Percentiles rank a stretch among this genome's conserved stretches.
phyloP scores from a whole-genome alignment of 306 rosid species.

The Potentilla sterilis region DNA sequence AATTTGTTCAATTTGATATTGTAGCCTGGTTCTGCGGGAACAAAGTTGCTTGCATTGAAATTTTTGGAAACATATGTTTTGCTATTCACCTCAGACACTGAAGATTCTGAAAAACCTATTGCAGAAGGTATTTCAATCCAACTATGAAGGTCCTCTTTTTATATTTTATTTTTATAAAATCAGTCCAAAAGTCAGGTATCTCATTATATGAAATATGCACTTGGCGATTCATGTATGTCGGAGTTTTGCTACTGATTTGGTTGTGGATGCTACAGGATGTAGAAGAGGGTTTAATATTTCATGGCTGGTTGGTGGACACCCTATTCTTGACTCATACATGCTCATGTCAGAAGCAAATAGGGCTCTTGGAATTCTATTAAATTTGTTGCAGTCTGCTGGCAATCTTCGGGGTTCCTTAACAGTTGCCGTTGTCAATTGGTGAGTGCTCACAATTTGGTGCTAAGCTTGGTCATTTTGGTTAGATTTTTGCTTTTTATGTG shows the following conservation, averaged over 20 bases:
- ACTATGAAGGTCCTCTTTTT: slow-evolving; percentile 9
- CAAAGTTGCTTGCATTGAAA: slow-evolving; percentile 79
- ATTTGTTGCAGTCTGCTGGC: slow-evolving; percentile 64
- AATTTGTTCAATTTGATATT: slow-evolving; percentile 45
- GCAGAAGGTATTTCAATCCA: slow-evolving; percentile 64
- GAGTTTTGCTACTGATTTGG: slow-evolving; percentile 27
- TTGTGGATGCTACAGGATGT: slow-evolving; percentile 42
- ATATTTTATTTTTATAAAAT: not conserved
- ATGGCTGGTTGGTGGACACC: slow-evolving; percentile 79
- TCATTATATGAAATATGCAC: not conserved
- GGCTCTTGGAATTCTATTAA: slow-evolving; percentile 69
- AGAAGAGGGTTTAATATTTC: slow-evolving; percentile 64
- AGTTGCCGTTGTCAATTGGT: slow-evolving; percentile 81
- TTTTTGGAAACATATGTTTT: slow-evolving; percentile 81
- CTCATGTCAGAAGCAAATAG: slow-evolving; percentile 82
- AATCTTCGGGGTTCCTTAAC: slow-evolving; percentile 75
- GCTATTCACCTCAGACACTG: slow-evolving; percentile 61
- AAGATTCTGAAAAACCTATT: slow-evolving; percentile 51
- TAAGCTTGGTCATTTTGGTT: slow-evolving; percentile 21
- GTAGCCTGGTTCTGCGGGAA: slow-evolving; percentile 80
- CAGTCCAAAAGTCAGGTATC: not conserved
- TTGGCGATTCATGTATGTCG: slow-evolving; percentile 18
- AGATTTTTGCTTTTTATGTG: slow-evolving; percentile 2
- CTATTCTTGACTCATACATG: slow-evolving; percentile 67
- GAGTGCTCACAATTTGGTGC: slow-evolving; percentile 41